phyloP scores from a whole-genome alignment of 2,329 filamentous ascomycete genomes.

The Lasiodiplodia sp. region DNA sequence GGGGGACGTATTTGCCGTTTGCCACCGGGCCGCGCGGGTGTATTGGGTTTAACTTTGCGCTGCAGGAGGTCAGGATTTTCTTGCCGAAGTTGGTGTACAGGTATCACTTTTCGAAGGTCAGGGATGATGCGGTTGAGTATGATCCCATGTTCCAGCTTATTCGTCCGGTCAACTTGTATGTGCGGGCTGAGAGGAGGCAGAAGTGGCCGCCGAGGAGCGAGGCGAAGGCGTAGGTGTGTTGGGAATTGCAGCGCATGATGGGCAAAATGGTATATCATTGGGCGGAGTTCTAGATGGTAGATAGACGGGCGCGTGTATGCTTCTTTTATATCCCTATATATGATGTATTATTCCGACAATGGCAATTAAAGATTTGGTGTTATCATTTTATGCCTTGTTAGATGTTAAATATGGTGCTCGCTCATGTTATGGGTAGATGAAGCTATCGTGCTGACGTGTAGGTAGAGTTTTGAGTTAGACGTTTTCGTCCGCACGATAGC shows the following conservation, averaged over 20 bases:
- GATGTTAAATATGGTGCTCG: too few relatives aligned
- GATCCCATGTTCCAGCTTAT: constrained; percentile 68
- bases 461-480: too few relatives aligned
- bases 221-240: not conserved
- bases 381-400: too few relatives aligned
- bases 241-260: not conserved
- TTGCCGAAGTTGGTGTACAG: constrained; percentile 65
- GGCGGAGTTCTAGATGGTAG: not conserved
- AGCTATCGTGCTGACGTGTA: too few relatives aligned
- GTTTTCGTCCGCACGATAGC: too few relatives aligned
- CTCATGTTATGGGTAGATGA: too few relatives aligned
- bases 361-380: too few relatives aligned
- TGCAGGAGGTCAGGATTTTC: constrained; percentile 67
- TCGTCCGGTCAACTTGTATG: constrained; percentile 63
- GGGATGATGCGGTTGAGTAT: constrained; percentile 62
- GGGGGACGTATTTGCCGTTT: constrained; percentile 65
- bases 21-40: constrained; percentile 65
- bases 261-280: not conserved
- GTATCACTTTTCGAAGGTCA: constrained; percentile 64
- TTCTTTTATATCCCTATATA: not conserved
- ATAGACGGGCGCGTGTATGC: not conserved
- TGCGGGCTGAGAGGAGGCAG: constrained; percentile 57
- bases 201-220: constrained; percentile 53
- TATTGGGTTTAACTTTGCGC: constrained; percentile 70
- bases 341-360: not conserved